These are phyloP conservation scores for Stemphylium vesicarium DNA, from an alignment of 2,329 filamentous ascomycete genomes.

Conservation along the genomic window DNA sequence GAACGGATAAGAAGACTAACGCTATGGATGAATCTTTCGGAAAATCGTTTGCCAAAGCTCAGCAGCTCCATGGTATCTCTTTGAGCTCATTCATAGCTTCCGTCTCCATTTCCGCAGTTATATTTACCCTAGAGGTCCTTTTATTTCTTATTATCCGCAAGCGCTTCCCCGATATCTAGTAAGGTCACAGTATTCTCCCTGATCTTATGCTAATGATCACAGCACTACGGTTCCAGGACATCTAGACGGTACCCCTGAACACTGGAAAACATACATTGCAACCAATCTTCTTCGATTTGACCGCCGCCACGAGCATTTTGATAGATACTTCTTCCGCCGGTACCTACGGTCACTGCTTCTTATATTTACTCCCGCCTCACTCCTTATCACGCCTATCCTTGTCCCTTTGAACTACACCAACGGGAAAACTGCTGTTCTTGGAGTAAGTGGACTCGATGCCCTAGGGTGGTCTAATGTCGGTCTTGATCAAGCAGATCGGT, in stretches of 20 bases:
- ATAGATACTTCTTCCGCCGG: slow-evolving; percentile 21
- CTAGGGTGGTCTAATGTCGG: slow-evolving; percentile 22
- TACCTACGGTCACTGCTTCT: slow-evolving; percentile 16
- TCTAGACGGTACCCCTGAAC: neutral
- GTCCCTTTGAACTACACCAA: slow-evolving; percentile 19
- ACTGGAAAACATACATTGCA: slow-evolving; percentile 3
- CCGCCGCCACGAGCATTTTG: neutral
- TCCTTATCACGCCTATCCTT: slow-evolving; percentile 19
- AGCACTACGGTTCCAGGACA: neutral
- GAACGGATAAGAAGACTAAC: neutral
- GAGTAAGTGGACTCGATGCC: slow-evolving; percentile 20
- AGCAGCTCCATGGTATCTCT: slow-evolving; percentile 8
- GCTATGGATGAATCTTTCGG: slow-evolving; percentile 11
- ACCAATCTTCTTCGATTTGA: slow-evolving; percentile 21
- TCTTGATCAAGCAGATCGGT: slow-evolving; percentile 15
- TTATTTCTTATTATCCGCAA: slow-evolving; percentile 9
- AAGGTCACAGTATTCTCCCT: neutral
- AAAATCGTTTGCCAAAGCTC: slow-evolving; percentile 14
- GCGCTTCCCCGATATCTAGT: slow-evolving; percentile 14
- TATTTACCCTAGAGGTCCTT: slow-evolving; percentile 13
- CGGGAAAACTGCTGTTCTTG: slow-evolving; percentile 6
- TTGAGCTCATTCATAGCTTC: slow-evolving; percentile 14
- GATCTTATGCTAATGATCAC: neutral
- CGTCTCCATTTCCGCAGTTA: slow-evolving; percentile 3
- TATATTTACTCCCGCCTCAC: slow-evolving; percentile 14